phyloP scores from a whole-genome alignment of 352 stramenopile species.

The Phytophthora podocarpi region DNA sequence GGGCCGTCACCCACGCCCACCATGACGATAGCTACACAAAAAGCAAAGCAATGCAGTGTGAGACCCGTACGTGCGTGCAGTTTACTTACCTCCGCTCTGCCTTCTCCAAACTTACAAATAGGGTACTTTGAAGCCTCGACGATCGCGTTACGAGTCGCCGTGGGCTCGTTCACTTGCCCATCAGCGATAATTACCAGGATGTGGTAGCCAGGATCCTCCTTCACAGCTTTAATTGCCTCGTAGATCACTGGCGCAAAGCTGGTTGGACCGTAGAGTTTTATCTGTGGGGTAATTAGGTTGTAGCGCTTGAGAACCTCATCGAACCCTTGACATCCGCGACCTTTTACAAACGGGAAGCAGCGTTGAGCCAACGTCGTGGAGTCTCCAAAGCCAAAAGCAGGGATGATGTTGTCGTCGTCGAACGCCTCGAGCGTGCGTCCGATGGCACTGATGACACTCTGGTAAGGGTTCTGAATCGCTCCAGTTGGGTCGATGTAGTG shows the following conservation, averaged over 20 bases:
- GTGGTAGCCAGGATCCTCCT: constrained; percentile 60
- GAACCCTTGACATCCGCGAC: constrained; percentile 53
- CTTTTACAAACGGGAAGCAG: constrained; percentile 52
- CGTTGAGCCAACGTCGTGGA: constrained; percentile 44
- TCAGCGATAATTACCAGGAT: constrained; percentile 83
- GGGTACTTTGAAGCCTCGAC: constrained; percentile 71
- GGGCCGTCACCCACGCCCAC: too few species aligned
- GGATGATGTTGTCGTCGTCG: constrained; percentile 84
- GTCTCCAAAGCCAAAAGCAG: constrained; percentile 72
- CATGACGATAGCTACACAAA: too few species aligned
- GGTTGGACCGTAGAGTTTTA: constrained; percentile 68
- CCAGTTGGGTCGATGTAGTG: constrained; percentile 68
- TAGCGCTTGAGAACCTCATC: constrained; percentile 61
- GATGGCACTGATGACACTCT: constrained; percentile 71
- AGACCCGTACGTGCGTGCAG: too few species aligned
- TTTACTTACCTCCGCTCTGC: too few species aligned
- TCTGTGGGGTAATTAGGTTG: constrained; percentile 55
- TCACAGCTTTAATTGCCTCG: constrained; percentile 56
- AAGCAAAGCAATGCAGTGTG: too few species aligned
- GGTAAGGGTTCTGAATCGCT: constrained; percentile 58
- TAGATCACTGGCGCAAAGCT: constrained; percentile 73
- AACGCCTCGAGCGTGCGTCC: constrained; percentile 69
- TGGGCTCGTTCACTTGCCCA: constrained; percentile 73
- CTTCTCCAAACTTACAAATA: constrained; percentile 48
- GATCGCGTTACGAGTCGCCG: constrained; percentile 67